Percentiles rank a stretch among this genome's conserved stretches.
These are phyloP conservation scores for Fusarium begoniae DNA, from an alignment of 2,329 filamentous ascomycete species.

Conservation along the genomic window DNA sequence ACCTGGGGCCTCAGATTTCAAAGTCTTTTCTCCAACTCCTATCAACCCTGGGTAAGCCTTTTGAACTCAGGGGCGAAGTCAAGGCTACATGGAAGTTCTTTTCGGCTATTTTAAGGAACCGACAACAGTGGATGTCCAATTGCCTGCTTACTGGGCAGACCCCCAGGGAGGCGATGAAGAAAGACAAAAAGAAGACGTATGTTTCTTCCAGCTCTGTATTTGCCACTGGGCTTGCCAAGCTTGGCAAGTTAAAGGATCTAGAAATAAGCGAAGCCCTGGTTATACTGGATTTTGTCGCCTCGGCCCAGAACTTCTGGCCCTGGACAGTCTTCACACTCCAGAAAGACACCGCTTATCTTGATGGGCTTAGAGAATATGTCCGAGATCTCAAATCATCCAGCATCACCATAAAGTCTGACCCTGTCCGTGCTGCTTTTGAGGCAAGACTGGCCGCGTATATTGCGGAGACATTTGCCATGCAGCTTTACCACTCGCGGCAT, in stretches of 20 bases:
- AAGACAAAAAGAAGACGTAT: slow-evolving; percentile 60
- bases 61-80: slow-evolving; percentile 71
- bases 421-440: slow-evolving; percentile 66
- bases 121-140: slow-evolving; percentile 96
- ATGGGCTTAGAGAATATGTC: slow-evolving; percentile 76
- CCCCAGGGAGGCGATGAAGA: slow-evolving; percentile 76
- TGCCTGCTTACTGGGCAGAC: slow-evolving; percentile 90
- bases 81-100: slow-evolving; percentile 85
- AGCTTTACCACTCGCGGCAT: slow-evolving; percentile 86
- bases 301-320: slow-evolving; percentile 93
- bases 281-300: slow-evolving; percentile 86
- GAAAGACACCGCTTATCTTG: slow-evolving; percentile 77
- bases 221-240: slow-evolving; percentile 74
- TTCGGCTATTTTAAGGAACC: slow-evolving; percentile 84
- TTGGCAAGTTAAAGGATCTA: slow-evolving; percentile 72
- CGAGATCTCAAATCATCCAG: slow-evolving; percentile 63
- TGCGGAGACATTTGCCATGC: slow-evolving; percentile 89
- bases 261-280: slow-evolving; percentile 74
- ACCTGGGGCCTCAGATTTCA: slow-evolving; percentile 83
- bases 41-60: slow-evolving; percentile 78
- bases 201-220: slow-evolving; percentile 72
- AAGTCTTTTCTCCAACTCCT: slow-evolving; percentile 85
- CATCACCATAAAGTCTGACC: slow-evolving; percentile 63
- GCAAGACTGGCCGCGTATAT: slow-evolving; percentile 82
- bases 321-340: slow-evolving; percentile 88